Conservation (phyloP, 768 basidiomycete species). For the Boletus huronensis region DNA sequence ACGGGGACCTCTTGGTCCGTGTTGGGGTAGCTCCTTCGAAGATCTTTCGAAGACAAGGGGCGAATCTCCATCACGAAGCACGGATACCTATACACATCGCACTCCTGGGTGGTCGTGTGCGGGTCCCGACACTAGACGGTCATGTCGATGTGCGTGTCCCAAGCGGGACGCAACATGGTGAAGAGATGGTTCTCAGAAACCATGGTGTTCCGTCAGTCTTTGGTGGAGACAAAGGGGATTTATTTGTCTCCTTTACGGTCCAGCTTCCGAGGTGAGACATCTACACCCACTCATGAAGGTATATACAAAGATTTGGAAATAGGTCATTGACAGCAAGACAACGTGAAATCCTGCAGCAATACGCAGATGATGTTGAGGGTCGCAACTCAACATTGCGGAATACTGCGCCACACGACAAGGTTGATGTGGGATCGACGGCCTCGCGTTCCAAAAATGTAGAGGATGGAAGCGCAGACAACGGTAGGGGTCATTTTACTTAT, state of each 20-base stretch:
- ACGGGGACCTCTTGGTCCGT: constrained; percentile 85
- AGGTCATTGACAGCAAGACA: constrained; percentile 84
- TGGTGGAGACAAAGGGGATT: constrained; percentile 66
- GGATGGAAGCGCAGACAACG: constrained; percentile 43
- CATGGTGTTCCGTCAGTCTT: constrained; percentile 72
- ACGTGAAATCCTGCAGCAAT: constrained; percentile 82
- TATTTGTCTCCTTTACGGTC: constrained; percentile 86
- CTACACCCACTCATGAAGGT: constrained; percentile 2
- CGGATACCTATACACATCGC: constrained; percentile 89
- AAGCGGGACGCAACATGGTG: constrained; percentile 90
- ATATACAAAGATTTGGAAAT: constrained; percentile 10
- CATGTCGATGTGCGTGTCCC: constrained; percentile 94
- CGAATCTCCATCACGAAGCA: constrained; percentile 86
- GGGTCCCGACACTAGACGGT: constrained; percentile 92
- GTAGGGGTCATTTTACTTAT: constrained; percentile 71
- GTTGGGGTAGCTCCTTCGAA: constrained; percentile 82
- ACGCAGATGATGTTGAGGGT: constrained; percentile 92
- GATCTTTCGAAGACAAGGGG: constrained; percentile 85
- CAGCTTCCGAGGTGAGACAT: constrained; percentile 80
- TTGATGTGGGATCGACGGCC: constrained; percentile 15
- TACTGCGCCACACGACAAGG: constrained; percentile 14
- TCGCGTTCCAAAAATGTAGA: constrained; percentile 21
- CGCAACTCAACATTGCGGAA: constrained; percentile 29
- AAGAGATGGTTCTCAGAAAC: constrained; percentile 92
- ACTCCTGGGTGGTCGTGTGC: constrained; percentile 86